These are phyloP conservation scores for Talaromyces thailandensis DNA, from an alignment of 495 filamentous ascomycete genomes.

Conservation along the genomic window DNA sequence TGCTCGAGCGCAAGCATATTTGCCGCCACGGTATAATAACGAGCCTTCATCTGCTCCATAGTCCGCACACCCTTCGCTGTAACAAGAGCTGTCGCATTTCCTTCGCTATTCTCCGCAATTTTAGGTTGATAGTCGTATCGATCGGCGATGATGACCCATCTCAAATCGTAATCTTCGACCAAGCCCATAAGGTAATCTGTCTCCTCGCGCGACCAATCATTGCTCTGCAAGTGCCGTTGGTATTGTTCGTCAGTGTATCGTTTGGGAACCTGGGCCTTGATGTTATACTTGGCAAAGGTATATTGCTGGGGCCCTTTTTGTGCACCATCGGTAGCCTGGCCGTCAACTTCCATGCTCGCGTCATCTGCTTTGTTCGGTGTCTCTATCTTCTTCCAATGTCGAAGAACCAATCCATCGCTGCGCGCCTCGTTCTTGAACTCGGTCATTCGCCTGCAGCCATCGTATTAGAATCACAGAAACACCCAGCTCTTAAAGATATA, in stretches of 20 bases:
- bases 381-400: slow-evolving; percentile 53
- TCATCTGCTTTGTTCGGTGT: slow-evolving; percentile 31
- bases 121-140: slow-evolving; percentile 71
- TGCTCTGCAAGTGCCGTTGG: slow-evolving; percentile 56
- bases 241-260: slow-evolving; percentile 82
- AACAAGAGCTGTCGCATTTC: slow-evolving; percentile 29
- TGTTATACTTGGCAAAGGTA: slow-evolving; percentile 71
- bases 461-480: background rate
- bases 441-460: slow-evolving; percentile 34
- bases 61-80: slow-evolving; percentile 42
- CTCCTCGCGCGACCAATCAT: slow-evolving; percentile 82
- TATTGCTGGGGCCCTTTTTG: slow-evolving; percentile 31
- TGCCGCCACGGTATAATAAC: slow-evolving; percentile 80
- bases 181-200: slow-evolving; percentile 81
- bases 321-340: slow-evolving; percentile 30
- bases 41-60: slow-evolving; percentile 84
- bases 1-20: slow-evolving; percentile 78
- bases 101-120: slow-evolving; percentile 22
- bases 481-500: background rate
- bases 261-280: slow-evolving; percentile 59
- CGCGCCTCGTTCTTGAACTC: slow-evolving; percentile 54
- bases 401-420: slow-evolving; percentile 45
- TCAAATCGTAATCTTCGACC: slow-evolving; percentile 66
- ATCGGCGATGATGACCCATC: slow-evolving; percentile 89
- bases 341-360: slow-evolving; percentile 34